Conservation (phyloP, 179 eudicot species). For the Heliamphora pulchella region DNA sequence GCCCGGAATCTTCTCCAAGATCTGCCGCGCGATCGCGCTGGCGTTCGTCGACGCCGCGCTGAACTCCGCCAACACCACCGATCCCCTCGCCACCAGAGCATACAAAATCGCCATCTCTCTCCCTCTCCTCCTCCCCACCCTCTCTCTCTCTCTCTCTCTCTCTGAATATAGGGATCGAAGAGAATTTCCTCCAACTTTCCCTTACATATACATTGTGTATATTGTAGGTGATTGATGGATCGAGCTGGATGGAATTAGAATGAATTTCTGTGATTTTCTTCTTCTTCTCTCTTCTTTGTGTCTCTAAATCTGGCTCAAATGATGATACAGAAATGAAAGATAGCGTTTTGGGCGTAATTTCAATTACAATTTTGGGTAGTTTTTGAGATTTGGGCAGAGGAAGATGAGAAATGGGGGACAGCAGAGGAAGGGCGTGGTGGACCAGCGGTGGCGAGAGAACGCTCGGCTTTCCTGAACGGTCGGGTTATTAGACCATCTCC, state of each 20-base stretch:
- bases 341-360: background rate
- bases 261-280: no score
- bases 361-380: no score
- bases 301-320: no score
- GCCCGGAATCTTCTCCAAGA: slow-evolving; percentile 66
- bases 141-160: background rate
- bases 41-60: slow-evolving; percentile 67
- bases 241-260: background rate
- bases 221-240: background rate
- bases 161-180: background rate
- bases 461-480: no score
- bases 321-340: no score
- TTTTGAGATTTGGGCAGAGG: no score
- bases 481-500: no score
- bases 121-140: background rate
- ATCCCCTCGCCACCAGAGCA: slow-evolving; percentile 80
- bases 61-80: slow-evolving; percentile 76
- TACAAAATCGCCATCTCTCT: slow-evolving; percentile 66
- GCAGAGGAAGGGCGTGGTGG: no score
- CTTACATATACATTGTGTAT: background rate
- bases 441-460: no score
- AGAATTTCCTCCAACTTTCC: no score
- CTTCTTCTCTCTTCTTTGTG: no score
- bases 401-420: no score
- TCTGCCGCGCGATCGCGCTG: slow-evolving; percentile 61